Evolutionary conservation across 2,329 filamentous ascomycete genomes (phyloP).

Genomic region (Aureobasidium sp.): DNA sequence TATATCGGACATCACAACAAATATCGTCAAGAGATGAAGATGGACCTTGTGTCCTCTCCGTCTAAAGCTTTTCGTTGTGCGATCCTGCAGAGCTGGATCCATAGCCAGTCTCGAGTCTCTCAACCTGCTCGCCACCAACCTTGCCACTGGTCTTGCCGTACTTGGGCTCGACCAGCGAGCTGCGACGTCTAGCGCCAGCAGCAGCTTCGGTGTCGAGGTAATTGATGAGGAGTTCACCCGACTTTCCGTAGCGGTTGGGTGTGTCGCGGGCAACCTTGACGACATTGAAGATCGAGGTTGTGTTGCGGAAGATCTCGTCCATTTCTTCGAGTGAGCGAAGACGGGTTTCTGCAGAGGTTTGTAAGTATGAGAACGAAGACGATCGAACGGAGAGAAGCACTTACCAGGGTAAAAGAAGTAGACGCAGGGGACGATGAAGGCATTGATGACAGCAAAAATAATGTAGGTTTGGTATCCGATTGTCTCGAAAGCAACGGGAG

Average conservation of each 20-base stretch:
- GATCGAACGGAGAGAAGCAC: not conserved
- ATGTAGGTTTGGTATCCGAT: conserved; percentile 52
- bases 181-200: not conserved
- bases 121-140: conserved; percentile 12
- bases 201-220: conserved; percentile 35
- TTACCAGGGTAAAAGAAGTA: conserved; percentile 28
- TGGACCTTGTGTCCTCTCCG: too few species aligned
- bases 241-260: conserved; percentile 49
- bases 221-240: conserved; percentile 47
- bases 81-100: not conserved
- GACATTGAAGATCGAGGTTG: conserved; percentile 36
- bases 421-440: conserved; percentile 41
- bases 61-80: not conserved
- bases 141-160: conserved; percentile 9
- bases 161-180: conserved; percentile 3
- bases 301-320: conserved; percentile 55
- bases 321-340: conserved; percentile 57
- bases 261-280: conserved; percentile 43
- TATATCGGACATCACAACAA: not conserved
- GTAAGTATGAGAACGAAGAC: conserved; percentile 25
- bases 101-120: conserved; percentile 1
- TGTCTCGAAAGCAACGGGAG: conserved; percentile 47
- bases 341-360: conserved; percentile 43
- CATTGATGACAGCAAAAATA: conserved; percentile 54
- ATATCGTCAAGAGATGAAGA: not conserved